Evolutionary conservation across 495 filamentous ascomycete genomes (phyloP), one percentile per base, ranked within the genome.

Genomic region (Penicillium flavigenum): DNA sequence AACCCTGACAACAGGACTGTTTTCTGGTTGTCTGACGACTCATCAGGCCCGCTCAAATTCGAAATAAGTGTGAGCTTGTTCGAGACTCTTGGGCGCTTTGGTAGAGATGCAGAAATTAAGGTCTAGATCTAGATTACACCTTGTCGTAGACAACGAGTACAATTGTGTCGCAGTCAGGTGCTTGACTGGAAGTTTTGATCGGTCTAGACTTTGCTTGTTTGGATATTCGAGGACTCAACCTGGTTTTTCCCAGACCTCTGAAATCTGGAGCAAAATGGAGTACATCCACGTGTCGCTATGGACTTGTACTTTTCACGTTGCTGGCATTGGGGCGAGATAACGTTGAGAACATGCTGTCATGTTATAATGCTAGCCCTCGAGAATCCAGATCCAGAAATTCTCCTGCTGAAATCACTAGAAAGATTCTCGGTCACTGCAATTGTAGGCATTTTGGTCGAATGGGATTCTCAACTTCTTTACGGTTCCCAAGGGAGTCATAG

Each of bases 1-100:
- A 24, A 44, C 10, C 17, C 42, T 24, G 19, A 1, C 42, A 44
- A 44, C 17, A 11, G 16, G 6, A 52, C 8, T 36, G 29, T 29
- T 31, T 27, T 61, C 32, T 61, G 63, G 60, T 58, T 47, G 58
- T 51, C 54, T 63, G 61, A 66, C 61, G 61, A 66, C 58, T 62
- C 55, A 49, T n/a, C 1, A 10, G 26, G 16, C 11, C 26, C 39
- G 17, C 24, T 38, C 10, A 17, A 20, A 22, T 27, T 20, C 14
- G 24, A 44, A 34, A 14, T 9, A 2, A 22, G 5, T 2, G 16
- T 27, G 51, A 27, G n/a, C 17, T 5, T 44, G 38, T 53, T 53
- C 51, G 12, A 53, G 51, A 34, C 51, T 44, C 26, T 44, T 8
- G 27, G 24, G 17, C 49, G 20, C 22, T 51, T 42, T 19, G 22